Evolutionary conservation across 306 rosid species (phyloP), one percentile per base, ranked within the genome.

Genomic region (Quercus berberidifolia): DNA sequence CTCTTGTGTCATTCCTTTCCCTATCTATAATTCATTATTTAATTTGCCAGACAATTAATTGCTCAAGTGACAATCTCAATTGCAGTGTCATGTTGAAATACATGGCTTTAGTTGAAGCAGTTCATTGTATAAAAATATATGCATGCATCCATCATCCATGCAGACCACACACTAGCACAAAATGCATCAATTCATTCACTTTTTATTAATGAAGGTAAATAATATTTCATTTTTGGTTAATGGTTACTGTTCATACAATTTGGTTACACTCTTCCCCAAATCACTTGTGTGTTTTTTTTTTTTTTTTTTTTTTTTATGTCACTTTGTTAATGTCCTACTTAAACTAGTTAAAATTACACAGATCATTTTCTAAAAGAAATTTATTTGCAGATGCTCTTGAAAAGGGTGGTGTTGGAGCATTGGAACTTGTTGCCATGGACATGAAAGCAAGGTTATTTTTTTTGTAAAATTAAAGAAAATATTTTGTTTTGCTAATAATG

Each of bases 371-470:
- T 76, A 43, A 23, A 25, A 75, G 26, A 62, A 75, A 43, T 63
- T 52, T 78, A 12, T 4, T 3, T 89, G 84, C 87, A 95, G 99
- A 88, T 84, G 97, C 97, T 67, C 86, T 95, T 77, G 99, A 95
- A 64, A 93, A 93, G 87, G 98, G 97, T 67, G 98, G 99, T 70
- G 99, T 95, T 80, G 99, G 99, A 87, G 99, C 99, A 70, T 87
- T 95, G 5, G 99, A 95, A 91, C 92, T 95, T 88, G 99, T 95
- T 88, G 99, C 99, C 78, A 95, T 95, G 99, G 99, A 95, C 90
- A 93, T 95, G 99, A 95, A 95, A 95, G 98, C 99, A 81, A 95
- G 98, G 99, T 93, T 83, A 28, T 60, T 80, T 69, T 25, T 70
- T 71, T 84, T 68, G 55, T 72, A 74, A 52, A 74, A 72, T 19